Evolutionary conservation across 352 stramenopile species (phyloP).

Genomic region (Globisporangium echinulatum): DNA sequence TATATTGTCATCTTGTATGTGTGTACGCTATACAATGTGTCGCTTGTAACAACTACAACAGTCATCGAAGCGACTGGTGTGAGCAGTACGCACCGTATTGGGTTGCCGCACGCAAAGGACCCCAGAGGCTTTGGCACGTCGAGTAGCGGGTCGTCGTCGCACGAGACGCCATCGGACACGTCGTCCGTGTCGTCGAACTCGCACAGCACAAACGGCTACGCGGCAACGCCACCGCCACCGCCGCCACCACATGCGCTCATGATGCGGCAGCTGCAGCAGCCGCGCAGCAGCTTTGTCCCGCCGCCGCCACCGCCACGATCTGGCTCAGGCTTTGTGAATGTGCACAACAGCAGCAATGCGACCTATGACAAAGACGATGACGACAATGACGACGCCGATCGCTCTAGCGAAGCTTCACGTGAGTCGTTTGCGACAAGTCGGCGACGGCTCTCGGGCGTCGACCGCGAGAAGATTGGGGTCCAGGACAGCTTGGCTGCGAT

Average conservation of each 20-base stretch:
- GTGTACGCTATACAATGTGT: not conserved
- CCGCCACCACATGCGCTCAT: constrained; percentile 11
- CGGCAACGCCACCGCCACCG: constrained; percentile 18
- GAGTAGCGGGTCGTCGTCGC: constrained; percentile 25
- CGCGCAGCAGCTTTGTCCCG: constrained; percentile 6
- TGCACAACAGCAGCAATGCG: constrained; percentile 13
- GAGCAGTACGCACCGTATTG: constrained; percentile 11
- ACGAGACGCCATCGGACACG: constrained; percentile 40
- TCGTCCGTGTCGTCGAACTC: constrained; percentile 42
- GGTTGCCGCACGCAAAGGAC: constrained; percentile 15
- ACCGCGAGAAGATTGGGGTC: constrained; percentile 32
- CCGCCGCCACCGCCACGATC: constrained; percentile 15
- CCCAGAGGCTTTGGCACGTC: constrained; percentile 28
- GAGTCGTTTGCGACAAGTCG: constrained; percentile 40
- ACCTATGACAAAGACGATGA: constrained; percentile 29
- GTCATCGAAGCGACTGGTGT: constrained; percentile 44
- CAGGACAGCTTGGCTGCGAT: constrained; percentile 65
- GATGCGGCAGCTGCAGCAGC: constrained; percentile 2
- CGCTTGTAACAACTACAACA: constrained; percentile 7
- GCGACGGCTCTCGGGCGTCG: constrained; percentile 29
- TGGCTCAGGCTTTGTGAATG: constrained; percentile 9
- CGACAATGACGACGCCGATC: constrained; percentile 19
- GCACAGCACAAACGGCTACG: constrained; percentile 3
- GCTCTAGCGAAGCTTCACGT: constrained; percentile 26
- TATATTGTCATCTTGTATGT: too few species aligned